Conservation (phyloP, 2,329 filamentous ascomycete genomes). For the Talaromyces rugulosus region DNA sequence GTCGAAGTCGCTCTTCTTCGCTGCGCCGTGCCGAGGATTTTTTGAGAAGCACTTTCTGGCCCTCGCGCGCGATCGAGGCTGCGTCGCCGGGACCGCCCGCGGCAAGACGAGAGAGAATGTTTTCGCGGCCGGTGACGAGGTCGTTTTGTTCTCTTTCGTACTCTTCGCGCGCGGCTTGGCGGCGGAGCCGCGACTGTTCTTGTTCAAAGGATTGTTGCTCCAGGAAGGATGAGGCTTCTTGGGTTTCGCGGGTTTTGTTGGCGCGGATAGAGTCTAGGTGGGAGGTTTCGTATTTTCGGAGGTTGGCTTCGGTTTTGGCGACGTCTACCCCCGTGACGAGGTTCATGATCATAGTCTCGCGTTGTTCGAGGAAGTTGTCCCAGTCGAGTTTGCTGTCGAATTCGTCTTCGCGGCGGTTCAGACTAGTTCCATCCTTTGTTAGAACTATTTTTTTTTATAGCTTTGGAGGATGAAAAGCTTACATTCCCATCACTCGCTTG, state of each 20-base stretch:
- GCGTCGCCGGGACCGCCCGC: constrained; percentile 58
- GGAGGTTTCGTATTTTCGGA: constrained; percentile 68
- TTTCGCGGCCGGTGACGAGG: constrained; percentile 60
- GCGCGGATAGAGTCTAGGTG: constrained; percentile 59
- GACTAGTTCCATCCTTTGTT: constrained; percentile 46
- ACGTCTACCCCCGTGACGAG: constrained; percentile 69
- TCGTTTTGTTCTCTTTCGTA: constrained; percentile 67
- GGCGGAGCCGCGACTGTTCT: constrained; percentile 60
- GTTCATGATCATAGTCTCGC: constrained; percentile 87
- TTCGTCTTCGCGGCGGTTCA: constrained; percentile 86
- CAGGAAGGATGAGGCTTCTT: constrained; percentile 45
- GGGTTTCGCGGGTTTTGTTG: constrained; percentile 46
- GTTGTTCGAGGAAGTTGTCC: constrained; percentile 92
- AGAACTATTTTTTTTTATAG: not conserved
- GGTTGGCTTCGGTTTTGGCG: constrained; percentile 56
- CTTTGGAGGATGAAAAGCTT: constrained; percentile 15
- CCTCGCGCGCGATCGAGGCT: constrained; percentile 49
- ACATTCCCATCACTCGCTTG: constrained; percentile 64
- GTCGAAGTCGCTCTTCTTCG: constrained; percentile 45
- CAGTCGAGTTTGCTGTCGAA: constrained; percentile 79
- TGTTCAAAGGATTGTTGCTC: constrained; percentile 55
- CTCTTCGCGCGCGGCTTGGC: constrained; percentile 61
- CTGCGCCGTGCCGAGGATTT: constrained; percentile 62
- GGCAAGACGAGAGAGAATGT: constrained; percentile 67
- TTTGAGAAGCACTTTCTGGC: constrained; percentile 62